Evolutionary conservation across 108 stramenopile genomes (phyloP), one percentile per base, ranked within the genome.

Genomic region (Schizochytrium sp.): DNA sequence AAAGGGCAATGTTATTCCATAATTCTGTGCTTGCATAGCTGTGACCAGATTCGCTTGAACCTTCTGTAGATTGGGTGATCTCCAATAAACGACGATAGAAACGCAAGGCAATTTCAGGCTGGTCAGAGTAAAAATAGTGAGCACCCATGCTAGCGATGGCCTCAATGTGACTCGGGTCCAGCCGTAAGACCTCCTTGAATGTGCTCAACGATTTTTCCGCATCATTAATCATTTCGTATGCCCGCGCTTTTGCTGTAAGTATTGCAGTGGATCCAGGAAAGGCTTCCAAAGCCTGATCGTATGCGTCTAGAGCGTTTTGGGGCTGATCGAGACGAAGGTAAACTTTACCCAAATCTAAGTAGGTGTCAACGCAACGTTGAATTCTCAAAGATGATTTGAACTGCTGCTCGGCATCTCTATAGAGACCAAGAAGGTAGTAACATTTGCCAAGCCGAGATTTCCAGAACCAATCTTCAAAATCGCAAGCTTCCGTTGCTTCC

Each of bases 381-480:
- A 87, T 87, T 59, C 89, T 72, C 50, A 95, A 61, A 8, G 91
- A 58, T 42, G 87, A 90, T 60, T 88, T 88, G 1, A 95, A 89
- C 92, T 94, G 94, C 72, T 88, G 90, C 90, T 95, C 94, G 7
- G 94, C 93, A 3, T 95, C 94, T 13, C 94, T 72, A 44, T 92
- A 91, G 50, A 95, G 59, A 4, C 94, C 93, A 1, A 95, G 91
- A 87, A 91, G 91, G 76, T 94, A 94, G 91, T 94, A 94, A 89
- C 93, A 93, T 89, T 93, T 92, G 45, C 93, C 94, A 7, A 94
- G 72, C 42, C 92, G 72, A 47, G 72, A 53, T 88, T 94, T 94
- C 94, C 94, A 95, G 91, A 91, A 95, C 94, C 94, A 95, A 61
- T 92, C 92, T 83, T 94, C 91, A 56, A 64, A 94, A 58, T 69